These are phyloP conservation scores for Zelonia costaricensis DNA, from an alignment of 208 protist genomes.

Conservation along the genomic window DNA sequence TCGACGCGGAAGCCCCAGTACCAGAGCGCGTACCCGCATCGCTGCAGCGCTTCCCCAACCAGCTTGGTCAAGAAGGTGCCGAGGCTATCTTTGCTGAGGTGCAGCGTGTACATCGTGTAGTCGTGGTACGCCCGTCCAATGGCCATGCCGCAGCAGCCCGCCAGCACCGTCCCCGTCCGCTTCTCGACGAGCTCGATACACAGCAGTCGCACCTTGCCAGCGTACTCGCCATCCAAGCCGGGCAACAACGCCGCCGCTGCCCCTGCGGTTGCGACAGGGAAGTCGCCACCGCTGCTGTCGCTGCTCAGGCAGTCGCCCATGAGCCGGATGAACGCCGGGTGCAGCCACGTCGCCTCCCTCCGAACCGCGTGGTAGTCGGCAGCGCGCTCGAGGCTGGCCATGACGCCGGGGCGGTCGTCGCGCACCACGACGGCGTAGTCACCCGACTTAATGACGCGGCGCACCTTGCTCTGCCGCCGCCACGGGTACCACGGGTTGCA, in stretches of 20 bases:
- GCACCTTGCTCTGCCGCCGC: constrained; percentile 51
- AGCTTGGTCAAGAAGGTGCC: constrained; percentile 67
- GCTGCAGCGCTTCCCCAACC: constrained; percentile 68
- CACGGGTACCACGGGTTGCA: constrained; percentile 25
- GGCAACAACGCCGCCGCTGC: background rate
- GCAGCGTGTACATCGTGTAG: constrained; percentile 79
- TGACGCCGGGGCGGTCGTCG: constrained; percentile 32
- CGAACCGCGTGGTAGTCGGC: constrained; percentile 40
- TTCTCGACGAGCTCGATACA: constrained; percentile 55
- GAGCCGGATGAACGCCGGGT: constrained; percentile 15
- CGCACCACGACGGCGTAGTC: constrained; percentile 46
- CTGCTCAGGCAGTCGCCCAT: constrained; percentile 11
- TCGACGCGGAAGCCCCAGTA: constrained; percentile 70
- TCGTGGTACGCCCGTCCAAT: constrained; percentile 71
- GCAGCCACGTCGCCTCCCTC: constrained; percentile 42
- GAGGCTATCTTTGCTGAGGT: constrained; percentile 26
- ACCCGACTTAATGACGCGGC: constrained; percentile 34
- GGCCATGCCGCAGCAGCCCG: constrained; percentile 64
- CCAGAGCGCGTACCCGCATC: constrained; percentile 78
- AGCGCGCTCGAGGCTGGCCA: constrained; percentile 33
- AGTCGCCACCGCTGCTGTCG: too few relatives aligned
- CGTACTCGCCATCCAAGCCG: background rate
- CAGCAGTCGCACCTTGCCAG: constrained; percentile 20
- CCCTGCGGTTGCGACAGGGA: background rate
- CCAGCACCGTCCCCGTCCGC: constrained; percentile 31